These are phyloP conservation scores for Echinochloa phyllopogon DNA, from an alignment of 176 grass and related monocot species.

Conservation along the genomic window DNA sequence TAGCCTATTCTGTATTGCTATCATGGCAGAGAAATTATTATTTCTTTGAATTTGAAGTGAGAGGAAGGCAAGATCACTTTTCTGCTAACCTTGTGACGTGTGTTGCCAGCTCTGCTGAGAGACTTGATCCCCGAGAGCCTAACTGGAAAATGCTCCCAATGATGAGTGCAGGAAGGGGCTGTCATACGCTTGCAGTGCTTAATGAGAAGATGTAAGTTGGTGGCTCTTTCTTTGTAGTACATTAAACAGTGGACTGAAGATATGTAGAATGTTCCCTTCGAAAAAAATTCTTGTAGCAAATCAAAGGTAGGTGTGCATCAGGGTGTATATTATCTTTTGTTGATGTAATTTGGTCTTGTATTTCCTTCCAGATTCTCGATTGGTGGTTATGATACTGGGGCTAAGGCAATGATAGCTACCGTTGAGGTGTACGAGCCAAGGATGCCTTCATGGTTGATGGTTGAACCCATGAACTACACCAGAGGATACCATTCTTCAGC, in stretches of 20 bases:
- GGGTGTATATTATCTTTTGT: not conserved
- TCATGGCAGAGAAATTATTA: not conserved
- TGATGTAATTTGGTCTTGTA: not conserved
- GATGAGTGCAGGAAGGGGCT: conserved; percentile 79
- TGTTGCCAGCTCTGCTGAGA: conserved; percentile 79
- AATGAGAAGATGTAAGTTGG: conserved; percentile 72
- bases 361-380: conserved; percentile 62
- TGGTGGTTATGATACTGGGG: conserved; percentile 67
- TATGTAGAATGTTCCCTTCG: not conserved
- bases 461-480: conserved; percentile 62
- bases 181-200: conserved; percentile 63
- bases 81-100: conserved; percentile 9
- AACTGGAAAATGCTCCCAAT: conserved; percentile 69
- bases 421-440: conserved; percentile 80
- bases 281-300: not conserved
- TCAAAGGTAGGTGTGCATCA: not conserved
- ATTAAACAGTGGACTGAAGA: not conserved
- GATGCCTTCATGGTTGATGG: conserved; percentile 60
- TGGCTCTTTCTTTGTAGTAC: not conserved
- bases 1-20: conserved; percentile 13
- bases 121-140: conserved; percentile 78
- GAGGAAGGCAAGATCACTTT: not conserved
- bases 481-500: conserved; percentile 80
- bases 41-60: conserved; percentile 5
- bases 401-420: conserved; percentile 50